Evolutionary conservation across 495 filamentous ascomycete genomes (phyloP), one percentile per base, ranked within the genome.

Genomic region (Annulohypoxylon nitens): DNA sequence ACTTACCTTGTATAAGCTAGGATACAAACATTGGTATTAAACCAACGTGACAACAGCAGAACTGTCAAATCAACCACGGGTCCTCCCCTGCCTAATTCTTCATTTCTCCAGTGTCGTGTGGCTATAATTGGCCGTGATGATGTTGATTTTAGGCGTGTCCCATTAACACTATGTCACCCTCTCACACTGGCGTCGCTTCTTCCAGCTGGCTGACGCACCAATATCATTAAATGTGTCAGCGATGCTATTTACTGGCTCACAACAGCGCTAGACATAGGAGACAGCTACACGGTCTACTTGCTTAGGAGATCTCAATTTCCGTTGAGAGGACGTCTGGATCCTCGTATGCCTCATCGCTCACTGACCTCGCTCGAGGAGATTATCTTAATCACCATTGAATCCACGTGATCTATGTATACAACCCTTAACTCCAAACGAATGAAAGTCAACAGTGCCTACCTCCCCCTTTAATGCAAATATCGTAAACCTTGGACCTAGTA

Each of bases 321-420:
- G 41, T 23, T 18, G 57, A 48, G 37, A 30, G 53, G 51, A 2
- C 7, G 53, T 48, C 33, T 2, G 39, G 12, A n/a, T 36, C 14
- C 53, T 12, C 14, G 8, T 53, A 41, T 10, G 51, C 34, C 63
- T 48, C 34, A 36, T 39, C 67, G 48, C 50, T 76, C 65, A 33
- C 33, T 36, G 26, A 60, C 57, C 36, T 69, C 61, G 54, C 45
- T 74, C 50, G 54, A 59, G 60, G 36, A 59, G 30, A 61, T 65
- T 69, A 50, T 61, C 66, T 65, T 64, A 67, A 69, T 67, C 39
- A 26, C 41, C 30, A 53, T 63, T 64, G 67, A 62, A 70, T 71
- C 73, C 66, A 60, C 68, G 9, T 66, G 69, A 69, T 77, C 69
- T 76, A 75, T 75, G 64, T 74, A 75, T 76, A 78, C 70, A 78